Percentiles rank a stretch among this genome's conserved stretches.
Conservation (phyloP, 2,329 filamentous ascomycete genomes). For the Alternaria incomplexa region DNA sequence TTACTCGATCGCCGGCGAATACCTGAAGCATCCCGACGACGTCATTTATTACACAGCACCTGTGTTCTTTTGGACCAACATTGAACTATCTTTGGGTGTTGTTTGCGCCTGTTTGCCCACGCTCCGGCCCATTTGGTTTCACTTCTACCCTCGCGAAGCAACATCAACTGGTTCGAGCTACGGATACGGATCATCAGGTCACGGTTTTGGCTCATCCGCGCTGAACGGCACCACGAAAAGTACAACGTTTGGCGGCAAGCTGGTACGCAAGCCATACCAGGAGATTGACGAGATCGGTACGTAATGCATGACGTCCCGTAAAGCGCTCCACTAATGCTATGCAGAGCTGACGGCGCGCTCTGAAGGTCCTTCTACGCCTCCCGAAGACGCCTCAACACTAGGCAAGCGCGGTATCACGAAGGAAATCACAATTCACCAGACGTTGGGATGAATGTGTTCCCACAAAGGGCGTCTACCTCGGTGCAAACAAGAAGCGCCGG, state of each 20-base stretch:
- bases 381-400: slow-evolving; percentile 5
- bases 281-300: slow-evolving; percentile 27
- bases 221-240: slow-evolving; percentile 14
- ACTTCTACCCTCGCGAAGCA: slow-evolving; percentile 18
- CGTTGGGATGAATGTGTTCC: slow-evolving; percentile 4
- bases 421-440: slow-evolving; percentile 23
- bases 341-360: slow-evolving; percentile 19
- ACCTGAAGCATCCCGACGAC: slow-evolving; percentile 25
- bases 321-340: background rate
- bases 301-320: background rate
- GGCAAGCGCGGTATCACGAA: slow-evolving; percentile 15
- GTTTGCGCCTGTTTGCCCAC: slow-evolving; percentile 35
- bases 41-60: slow-evolving; percentile 35
- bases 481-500: background rate
- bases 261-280: slow-evolving; percentile 21
- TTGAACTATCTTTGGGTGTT: slow-evolving; percentile 33
- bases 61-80: slow-evolving; percentile 39
- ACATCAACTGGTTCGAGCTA: slow-evolving; percentile 16
- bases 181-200: slow-evolving; percentile 18
- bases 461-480: background rate
- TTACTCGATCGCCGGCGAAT: slow-evolving; percentile 26
- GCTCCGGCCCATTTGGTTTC: slow-evolving; percentile 31
- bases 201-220: slow-evolving; percentile 19
- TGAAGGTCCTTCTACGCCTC: slow-evolving; percentile 11
- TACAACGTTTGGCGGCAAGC: slow-evolving; percentile 14